Evolutionary conservation across 179 eudicot species (phyloP).

Genomic region (Beta corolliflora): DNA sequence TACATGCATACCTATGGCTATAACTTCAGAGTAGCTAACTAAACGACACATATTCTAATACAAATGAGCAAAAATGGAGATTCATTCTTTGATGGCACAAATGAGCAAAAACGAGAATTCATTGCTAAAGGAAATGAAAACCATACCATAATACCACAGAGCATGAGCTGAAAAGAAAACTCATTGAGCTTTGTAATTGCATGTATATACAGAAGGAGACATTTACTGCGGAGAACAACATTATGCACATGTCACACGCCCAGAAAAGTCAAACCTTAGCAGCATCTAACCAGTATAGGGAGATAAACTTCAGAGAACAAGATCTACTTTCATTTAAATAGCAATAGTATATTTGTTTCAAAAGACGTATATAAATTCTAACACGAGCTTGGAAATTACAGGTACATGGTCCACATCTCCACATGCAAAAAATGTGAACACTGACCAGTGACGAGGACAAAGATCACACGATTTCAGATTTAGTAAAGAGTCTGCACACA

Average conservation of each 20-base stretch:
- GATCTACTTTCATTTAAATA: neutral
- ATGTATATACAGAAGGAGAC: neutral
- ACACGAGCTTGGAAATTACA: constrained; percentile 17
- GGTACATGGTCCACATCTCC: constrained; percentile 14
- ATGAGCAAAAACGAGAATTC: neutral
- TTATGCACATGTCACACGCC: neutral
- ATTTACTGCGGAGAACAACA: neutral
- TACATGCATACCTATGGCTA: neutral
- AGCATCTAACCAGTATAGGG: neutral
- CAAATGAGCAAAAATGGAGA: too few relatives aligned
- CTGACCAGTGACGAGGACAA: constrained; percentile 9
- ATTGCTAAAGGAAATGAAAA: neutral
- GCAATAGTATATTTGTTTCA: neutral
- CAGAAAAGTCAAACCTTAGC: neutral
- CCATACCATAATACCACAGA: neutral
- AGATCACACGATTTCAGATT: neutral
- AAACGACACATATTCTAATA: too few relatives aligned
- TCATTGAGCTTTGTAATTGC: neutral
- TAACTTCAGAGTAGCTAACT: too few relatives aligned
- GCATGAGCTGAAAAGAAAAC: neutral
- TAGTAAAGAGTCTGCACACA: neutral
- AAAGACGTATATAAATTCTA: neutral
- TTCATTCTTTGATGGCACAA: neutral
- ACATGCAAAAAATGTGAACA: neutral
- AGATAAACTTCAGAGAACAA: neutral